Conservation (phyloP, 768 basidiomycete species). For the Tylopilus subfusipes region DNA sequence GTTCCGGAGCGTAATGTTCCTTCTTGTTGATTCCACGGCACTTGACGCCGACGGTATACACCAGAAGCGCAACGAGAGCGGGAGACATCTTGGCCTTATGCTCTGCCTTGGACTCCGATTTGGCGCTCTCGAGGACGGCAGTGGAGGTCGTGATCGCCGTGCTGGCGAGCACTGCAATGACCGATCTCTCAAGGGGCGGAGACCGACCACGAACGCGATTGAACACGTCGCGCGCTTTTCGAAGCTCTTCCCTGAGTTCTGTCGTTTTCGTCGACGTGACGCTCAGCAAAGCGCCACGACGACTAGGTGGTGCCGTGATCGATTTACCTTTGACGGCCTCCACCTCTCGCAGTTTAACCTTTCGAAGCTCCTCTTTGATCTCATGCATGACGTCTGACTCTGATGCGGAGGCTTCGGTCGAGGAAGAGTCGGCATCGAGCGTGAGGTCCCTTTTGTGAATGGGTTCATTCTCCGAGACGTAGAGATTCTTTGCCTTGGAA, state of each 20-base stretch:
- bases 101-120: constrained; percentile 12
- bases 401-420: constrained; percentile 38
- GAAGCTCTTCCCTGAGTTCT: constrained; percentile 40
- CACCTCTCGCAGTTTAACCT: constrained; percentile 26
- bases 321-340: constrained; percentile 36
- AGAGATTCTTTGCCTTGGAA: constrained; percentile 72
- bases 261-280: constrained; percentile 4
- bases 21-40: constrained; percentile 88
- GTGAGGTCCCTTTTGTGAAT: constrained; percentile 31
- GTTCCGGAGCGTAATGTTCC: constrained; percentile 78
- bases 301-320: neutral
- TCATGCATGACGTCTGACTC: constrained; percentile 29
- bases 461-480: constrained; percentile 42
- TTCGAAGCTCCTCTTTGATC: constrained; percentile 26
- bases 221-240: constrained; percentile 40
- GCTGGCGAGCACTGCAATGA: constrained; percentile 13
- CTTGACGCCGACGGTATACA: constrained; percentile 95
- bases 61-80: constrained; percentile 67
- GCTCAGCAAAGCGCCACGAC: constrained; percentile 13
- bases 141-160: constrained; percentile 7
- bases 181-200: constrained; percentile 18
- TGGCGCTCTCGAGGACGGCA: constrained; percentile 17
- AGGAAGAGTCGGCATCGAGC: constrained; percentile 42
- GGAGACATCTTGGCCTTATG: constrained; percentile 69
- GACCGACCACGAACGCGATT: constrained; percentile 38